A percentile compares a stretch with the other conserved stretches of the same genome.
These are phyloP conservation scores for Capsella bursapastoris DNA, from an alignment of 345 rosid species.

Conservation along the genomic window DNA sequence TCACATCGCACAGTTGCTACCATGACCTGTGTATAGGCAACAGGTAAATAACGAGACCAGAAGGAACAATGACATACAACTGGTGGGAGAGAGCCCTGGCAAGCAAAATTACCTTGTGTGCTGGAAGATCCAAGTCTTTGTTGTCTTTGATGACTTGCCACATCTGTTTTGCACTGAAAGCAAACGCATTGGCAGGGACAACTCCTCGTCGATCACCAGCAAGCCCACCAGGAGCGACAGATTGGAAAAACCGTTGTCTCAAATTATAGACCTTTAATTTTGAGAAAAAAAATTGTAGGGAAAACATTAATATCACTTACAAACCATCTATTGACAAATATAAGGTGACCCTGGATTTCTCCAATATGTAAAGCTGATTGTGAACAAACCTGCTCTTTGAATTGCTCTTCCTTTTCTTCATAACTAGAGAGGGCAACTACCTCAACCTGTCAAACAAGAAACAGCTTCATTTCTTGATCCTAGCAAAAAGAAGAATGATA, in stretches of 20 bases:
- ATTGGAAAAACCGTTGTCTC: conserved; percentile 86
- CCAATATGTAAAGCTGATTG: conserved; percentile 31
- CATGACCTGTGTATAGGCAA: conserved; percentile 73
- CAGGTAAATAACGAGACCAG: conserved; percentile 25
- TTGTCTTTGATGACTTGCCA: conserved; percentile 98
- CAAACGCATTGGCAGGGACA: conserved; percentile 98
- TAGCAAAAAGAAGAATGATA: conserved; percentile 13
- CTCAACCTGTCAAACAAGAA: conserved; percentile 70
- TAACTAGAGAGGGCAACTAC: conserved; percentile 97
- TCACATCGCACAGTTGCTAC: conserved; percentile 99
- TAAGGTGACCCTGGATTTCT: conserved; percentile 27
- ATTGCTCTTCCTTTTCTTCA: conserved; percentile 97
- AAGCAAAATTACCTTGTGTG: conserved; percentile 79
- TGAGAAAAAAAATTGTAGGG: conserved; percentile 9
- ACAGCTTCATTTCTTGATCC: conserved; percentile 15
- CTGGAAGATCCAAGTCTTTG: conserved; percentile 98
- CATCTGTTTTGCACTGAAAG: conserved; percentile 88
- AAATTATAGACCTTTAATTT: conserved; percentile 74
- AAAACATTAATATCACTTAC: conserved; percentile 12
- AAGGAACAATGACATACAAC: background rate
- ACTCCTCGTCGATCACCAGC: conserved; percentile 99
- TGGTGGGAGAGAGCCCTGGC: conserved; percentile 3
- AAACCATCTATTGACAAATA: conserved; percentile 20
- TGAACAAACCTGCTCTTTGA: conserved; percentile 84
- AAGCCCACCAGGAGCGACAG: conserved; percentile 97